phyloP scores from a whole-genome alignment of 2,329 filamentous ascomycete species.

The Microdochium trichocladiopsis region DNA sequence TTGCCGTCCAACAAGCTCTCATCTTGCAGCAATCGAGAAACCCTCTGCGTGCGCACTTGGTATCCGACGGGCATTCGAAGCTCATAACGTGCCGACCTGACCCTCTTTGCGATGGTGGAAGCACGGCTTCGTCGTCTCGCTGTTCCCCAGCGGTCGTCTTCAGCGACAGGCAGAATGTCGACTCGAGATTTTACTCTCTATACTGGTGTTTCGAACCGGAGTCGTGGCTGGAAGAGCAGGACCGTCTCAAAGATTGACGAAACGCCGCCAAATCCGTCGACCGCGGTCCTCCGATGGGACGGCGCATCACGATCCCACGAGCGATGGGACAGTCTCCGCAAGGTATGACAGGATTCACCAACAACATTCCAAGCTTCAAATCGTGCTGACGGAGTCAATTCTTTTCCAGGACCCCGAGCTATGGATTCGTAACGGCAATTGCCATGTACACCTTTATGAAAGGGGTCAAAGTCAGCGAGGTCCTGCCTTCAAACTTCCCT shows the following conservation, averaged over 20 bases:
- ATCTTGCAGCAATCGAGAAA: background rate
- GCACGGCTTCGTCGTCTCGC: background rate
- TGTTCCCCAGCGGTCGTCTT: background rate
- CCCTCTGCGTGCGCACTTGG: background rate
- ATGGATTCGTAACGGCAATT: constrained; percentile 62
- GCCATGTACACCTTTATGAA: constrained; percentile 62
- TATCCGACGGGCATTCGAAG: background rate
- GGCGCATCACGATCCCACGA: constrained; percentile 34
- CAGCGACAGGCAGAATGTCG: background rate
- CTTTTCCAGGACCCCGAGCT: constrained; percentile 59
- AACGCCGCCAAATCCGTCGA: constrained; percentile 14
- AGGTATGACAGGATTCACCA: constrained; percentile 26
- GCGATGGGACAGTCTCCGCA: constrained; percentile 39
- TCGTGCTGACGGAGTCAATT: background rate
- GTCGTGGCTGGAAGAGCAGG: constrained; percentile 26
- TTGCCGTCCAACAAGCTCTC: background rate
- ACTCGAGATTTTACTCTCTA: constrained; percentile 16
- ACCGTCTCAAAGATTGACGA: constrained; percentile 21
- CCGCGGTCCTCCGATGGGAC: constrained; percentile 39
- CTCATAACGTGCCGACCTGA: background rate
- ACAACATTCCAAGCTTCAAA: background rate
- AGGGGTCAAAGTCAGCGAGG: constrained; percentile 57
- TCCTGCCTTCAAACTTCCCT: constrained; percentile 61
- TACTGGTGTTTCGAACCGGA: constrained; percentile 24
- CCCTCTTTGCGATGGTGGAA: background rate